Base-by-base conservation (phyloP, 768 basidiomycete genomes). In the Cantharellus cinnabarinus region DNA sequence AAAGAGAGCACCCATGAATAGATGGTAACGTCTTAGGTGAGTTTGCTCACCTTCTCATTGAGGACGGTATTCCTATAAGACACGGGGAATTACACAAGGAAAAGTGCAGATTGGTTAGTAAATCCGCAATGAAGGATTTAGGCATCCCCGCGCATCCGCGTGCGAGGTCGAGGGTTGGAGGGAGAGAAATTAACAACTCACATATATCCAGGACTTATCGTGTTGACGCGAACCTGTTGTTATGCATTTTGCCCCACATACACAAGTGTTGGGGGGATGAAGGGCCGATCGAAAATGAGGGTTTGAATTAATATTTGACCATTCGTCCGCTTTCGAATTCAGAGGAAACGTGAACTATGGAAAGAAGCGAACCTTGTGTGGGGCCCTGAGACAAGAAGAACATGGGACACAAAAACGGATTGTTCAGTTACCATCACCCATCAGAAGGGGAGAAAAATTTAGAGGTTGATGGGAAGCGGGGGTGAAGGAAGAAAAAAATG, bases 191-290 rank as follows among this genome's bases (percentile, higher is more conserved):
- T 5, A 15, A 60, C 42, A 29, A 52, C 60, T 54, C 55, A 61
- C 61, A 61, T 61, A 44, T 61, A 61, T 37, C 61, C 61, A 5
- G 61, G 61, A 41, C 59, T 60, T 40, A 61, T 61, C 35, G 61
- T 61, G 34, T 61, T 61, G 35, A 61, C 61, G 35, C 61, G 58
- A 29, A 54, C 35, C 52, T 54, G 52, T 37, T 7, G 52, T 10
- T 7, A 10, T 10, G 38, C 35, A 29, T 29, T 29, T 29, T 29
- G 20, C 20, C 20, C 20, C 20, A 29, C 20, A 29, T 29, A 29
- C 20, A 0, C 20, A 29, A 29, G 20, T 29, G 20, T 29, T 29
- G 20, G 20, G 20, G 20, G 20, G 20, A 0, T 29, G 20, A 29
- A 29, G 20, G 20, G 20, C 20, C 20, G 20, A 29, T 29, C 20